Percentiles rank a stretch among this genome's conserved stretches.
Evolutionary conservation across 2,329 filamentous ascomycete genomes (phyloP).

Genomic region (Sporothrix pallida): DNA sequence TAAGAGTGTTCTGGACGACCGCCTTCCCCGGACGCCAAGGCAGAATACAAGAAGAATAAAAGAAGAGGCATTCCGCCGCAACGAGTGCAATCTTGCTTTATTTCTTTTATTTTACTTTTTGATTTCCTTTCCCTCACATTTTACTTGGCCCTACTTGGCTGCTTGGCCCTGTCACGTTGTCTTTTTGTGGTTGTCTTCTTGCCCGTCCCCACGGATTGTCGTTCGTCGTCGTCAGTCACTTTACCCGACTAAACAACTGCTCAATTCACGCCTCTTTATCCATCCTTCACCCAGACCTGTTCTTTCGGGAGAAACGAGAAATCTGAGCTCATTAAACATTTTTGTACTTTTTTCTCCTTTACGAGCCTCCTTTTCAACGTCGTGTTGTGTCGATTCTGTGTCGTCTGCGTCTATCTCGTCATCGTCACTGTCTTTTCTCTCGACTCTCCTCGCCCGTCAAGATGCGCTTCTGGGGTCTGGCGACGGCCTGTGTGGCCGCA

Average conservation of each 20-base stretch:
- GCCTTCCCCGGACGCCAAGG: conserved; percentile 26
- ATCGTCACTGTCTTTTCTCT: background rate
- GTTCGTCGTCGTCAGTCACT: background rate
- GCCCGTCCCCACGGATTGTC: background rate
- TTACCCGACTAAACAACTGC: conserved; percentile 18
- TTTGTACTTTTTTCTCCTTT: background rate
- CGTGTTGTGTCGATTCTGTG: background rate
- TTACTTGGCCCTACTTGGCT: background rate
- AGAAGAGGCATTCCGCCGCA: background rate
- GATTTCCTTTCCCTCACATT: no score
- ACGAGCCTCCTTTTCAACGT: background rate
- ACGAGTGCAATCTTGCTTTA: background rate
- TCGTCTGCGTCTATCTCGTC: background rate
- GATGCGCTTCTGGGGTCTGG: conserved; percentile 30
- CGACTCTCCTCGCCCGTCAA: background rate
- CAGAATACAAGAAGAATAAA: background rate
- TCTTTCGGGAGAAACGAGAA: background rate
- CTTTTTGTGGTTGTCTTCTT: no score
- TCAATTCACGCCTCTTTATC: background rate
- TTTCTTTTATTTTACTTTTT: background rate
- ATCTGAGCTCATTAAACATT: conserved; percentile 16
- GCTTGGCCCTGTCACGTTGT: background rate
- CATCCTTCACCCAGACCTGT: background rate
- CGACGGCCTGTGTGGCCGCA: conserved; percentile 25
- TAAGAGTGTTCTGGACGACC: background rate